Base-by-base conservation (phyloP, 2,329 filamentous ascomycete species). In the Dactylonectria macrodidyma region DNA sequence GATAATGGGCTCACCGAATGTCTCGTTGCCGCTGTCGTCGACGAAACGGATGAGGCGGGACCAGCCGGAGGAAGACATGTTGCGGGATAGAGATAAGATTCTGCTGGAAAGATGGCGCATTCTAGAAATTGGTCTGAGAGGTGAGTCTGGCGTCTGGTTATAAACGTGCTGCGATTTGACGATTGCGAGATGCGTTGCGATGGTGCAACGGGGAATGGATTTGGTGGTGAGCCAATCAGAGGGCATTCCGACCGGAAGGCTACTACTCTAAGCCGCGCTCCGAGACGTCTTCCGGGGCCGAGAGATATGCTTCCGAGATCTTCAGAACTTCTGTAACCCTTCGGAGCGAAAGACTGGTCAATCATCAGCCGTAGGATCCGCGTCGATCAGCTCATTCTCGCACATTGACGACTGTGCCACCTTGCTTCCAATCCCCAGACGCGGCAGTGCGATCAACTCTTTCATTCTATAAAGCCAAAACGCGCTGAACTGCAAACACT, bases 1-100 rank as follows among this genome's bases (percentile, higher is more conserved):
- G 9, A 81, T 63, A 10, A 73, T 55, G 2, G 78, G 77, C 22
- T 82, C 80, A 14, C 80, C 80, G 69, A 81, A 80, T 10, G 75
- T 75, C 50, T 78, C 77, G 2, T 69, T 71, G 60, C 76, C 79
- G 36, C 73, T 76, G 56, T 78, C 77, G 65, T 80, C 79, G 33
- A 76, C 75, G 62, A 82, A 82, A 7, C 80, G 78, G 36, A 81
- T 78, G 19, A 82, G 74, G 26, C 77, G 73, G 19, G 73, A 70
- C 78, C 78, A 81, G 8, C 73, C 59, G 24, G 57, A 55, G 61
- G 75, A 59, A 59, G 74, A 73, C 75, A 77, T 77, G 30, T 8
- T 71, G 44, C 47, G 55, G 12, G 59, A 46, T 65, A 65, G 22
- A 36, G 58, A 48, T 22, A 58, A 16, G 14, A 70, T 59, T 54